phyloP scores from a whole-genome alignment of 805 yeast genomes.

The Candida odintsovae region DNA sequence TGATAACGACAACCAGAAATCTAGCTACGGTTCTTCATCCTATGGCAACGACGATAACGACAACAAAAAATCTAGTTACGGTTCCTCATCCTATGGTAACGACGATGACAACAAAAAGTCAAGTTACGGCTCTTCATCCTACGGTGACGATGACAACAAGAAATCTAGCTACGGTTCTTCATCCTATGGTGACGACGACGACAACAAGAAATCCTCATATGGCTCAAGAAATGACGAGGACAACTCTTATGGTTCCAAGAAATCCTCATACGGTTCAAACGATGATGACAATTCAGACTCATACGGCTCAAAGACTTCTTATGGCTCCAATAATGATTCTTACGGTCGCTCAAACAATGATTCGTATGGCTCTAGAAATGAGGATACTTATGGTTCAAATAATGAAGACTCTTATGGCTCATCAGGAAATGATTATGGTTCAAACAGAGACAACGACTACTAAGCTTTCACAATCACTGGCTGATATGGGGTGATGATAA shows the following conservation, averaged over 20 bases:
- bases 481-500: not conserved
- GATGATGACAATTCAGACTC: slow-evolving; percentile 8
- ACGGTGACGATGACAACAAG: slow-evolving; percentile 15
- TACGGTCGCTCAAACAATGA: slow-evolving; percentile 1
- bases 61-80: slow-evolving; percentile 25
- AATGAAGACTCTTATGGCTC: slow-evolving; percentile 18
- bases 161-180: slow-evolving; percentile 16
- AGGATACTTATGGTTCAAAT: not conserved
- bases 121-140: slow-evolving; percentile 12
- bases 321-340: slow-evolving; percentile 12
- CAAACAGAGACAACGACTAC: not conserved
- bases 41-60: slow-evolving; percentile 15
- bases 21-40: no score
- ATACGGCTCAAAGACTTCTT: slow-evolving; percentile 12
- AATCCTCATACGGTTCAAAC: slow-evolving; percentile 9
- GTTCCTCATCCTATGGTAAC: slow-evolving; percentile 3
- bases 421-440: slow-evolving; percentile 1
- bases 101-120: slow-evolving; percentile 14
- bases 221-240: slow-evolving; percentile 11
- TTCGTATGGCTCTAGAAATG: slow-evolving; percentile 12
- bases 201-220: slow-evolving; percentile 8
- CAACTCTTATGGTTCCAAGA: slow-evolving; percentile 3
- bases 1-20: not conserved
- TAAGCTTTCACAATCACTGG: not conserved
- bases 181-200: slow-evolving; percentile 22